These are phyloP conservation scores for Phaeophleospora eucalypticola DNA, from an alignment of 2,329 filamentous ascomycete species.

Conservation along the genomic window DNA sequence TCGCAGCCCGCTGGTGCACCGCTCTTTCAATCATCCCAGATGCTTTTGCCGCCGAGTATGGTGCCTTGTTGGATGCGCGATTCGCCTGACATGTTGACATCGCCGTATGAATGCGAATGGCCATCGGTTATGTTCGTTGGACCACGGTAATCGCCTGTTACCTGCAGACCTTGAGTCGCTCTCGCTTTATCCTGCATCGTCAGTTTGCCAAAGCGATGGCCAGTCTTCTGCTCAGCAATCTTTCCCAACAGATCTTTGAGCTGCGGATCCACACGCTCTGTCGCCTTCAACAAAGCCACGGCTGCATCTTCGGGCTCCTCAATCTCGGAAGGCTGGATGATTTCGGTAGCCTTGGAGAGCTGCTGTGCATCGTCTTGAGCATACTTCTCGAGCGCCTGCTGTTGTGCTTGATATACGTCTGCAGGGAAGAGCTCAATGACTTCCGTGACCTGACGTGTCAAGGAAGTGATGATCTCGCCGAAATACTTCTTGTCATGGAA, in stretches of 20 bases:
- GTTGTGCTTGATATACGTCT: neutral
- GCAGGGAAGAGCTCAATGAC: conserved; percentile 8
- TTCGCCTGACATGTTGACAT: neutral
- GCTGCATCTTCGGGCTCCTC: neutral
- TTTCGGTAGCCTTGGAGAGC: neutral
- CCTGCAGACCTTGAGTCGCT: neutral
- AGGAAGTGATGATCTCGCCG: neutral
- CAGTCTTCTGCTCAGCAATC: neutral
- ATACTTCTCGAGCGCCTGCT: neutral
- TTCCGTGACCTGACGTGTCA: neutral
- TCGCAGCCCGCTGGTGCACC: neutral
- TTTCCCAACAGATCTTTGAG: neutral
- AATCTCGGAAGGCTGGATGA: neutral
- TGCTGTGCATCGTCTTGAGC: neutral
- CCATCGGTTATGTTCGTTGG: neutral
- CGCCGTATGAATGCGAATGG: neutral
- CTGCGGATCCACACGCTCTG: conserved; percentile 2
- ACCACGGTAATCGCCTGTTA: conserved; percentile 2
- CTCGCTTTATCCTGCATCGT: conserved; percentile 1
- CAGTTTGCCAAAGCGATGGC: conserved; percentile 4
- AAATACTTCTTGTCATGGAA: conserved; percentile 13
- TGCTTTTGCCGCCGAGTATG: conserved; percentile 1
- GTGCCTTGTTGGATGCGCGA: neutral
- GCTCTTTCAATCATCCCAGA: conserved; percentile 1
- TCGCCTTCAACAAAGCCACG: neutral